Base-by-base conservation (phyloP, 192 early-diverging fungal genomes). In the Backusella westeae region DNA sequence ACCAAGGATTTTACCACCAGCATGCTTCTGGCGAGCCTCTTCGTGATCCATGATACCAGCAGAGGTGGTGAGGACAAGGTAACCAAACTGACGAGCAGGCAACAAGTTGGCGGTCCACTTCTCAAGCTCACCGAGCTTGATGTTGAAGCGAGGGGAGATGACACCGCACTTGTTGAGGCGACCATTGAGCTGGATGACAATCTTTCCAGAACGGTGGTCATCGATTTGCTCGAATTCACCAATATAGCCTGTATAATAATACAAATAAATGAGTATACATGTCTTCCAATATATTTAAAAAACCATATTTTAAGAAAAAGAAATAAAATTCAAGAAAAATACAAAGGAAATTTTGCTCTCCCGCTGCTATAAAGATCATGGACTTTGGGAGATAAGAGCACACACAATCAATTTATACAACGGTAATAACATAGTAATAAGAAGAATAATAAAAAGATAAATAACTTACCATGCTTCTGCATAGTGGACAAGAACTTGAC, bases 81-180 rank as follows among this genome's bases (percentile, higher is more conserved):
- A 96, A 84, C 98, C 96, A 88, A 99, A 98, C 86, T 98, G 98
- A 92, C 98, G 96, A 71, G 98, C 96, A 77, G 96, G 98, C 76
- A 99, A 90, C 81, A 99, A 91, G 89, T 97, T 94, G 88, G 92
- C 90, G 82, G 96, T 92, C 96, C 95, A 98, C 88, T 94, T 96
- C 89, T 99, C 98, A 77, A 99, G 88, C 78, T 97, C 94, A 78
- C 88, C 84, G 76, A 96, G 86, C 91, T 96, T 94, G 87, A 99
- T 91, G 87, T 97, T 95, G 92, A 98, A 99, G 80, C 98, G 95
- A 79, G 98, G 96, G 44, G 95, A 97, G 87, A 98, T 98, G 85
- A 97, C 97, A 88, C 96, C 96, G 87, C 95, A 97, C 93, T 99
- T 99, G 95, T 99, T 99, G 80, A 99, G 86, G 80, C 98, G 96